Evolutionary conservation across 805 yeast genomes (phyloP).

Genomic region (Suhomyces sp.): DNA sequence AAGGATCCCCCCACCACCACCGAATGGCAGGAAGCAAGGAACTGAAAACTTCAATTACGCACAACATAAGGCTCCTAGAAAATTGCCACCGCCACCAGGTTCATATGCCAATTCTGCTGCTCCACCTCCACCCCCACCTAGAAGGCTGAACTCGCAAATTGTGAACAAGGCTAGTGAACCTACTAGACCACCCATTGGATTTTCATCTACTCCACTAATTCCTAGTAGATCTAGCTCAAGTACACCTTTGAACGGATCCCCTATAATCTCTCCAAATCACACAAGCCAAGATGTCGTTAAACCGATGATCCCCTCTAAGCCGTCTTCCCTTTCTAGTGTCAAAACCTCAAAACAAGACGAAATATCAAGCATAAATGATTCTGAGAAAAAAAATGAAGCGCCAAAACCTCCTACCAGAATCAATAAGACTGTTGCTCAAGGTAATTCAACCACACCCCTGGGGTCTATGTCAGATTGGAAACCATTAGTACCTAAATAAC

Average conservation of each 20-base stretch:
- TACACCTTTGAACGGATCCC: slow-evolving; percentile 18
- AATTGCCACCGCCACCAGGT: slow-evolving; percentile 10
- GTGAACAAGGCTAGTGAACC: slow-evolving; percentile 7
- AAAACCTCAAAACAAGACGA: slow-evolving; percentile 12
- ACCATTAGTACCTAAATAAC: slow-evolving; percentile 47
- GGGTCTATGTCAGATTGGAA: slow-evolving; percentile 47
- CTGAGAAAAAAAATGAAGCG: neutral
- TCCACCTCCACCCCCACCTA: slow-evolving; percentile 24
- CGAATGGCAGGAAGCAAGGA: slow-evolving; percentile 13
- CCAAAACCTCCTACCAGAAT: slow-evolving; percentile 9
- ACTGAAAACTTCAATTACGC: slow-evolving; percentile 1
- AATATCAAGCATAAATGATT: neutral
- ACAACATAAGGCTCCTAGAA: slow-evolving; percentile 4
- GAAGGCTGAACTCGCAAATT: slow-evolving; percentile 11
- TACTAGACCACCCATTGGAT: slow-evolving; percentile 29
- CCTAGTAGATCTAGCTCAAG: slow-evolving; percentile 34
- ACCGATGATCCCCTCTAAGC: slow-evolving; percentile 40
- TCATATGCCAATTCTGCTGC: slow-evolving; percentile 2
- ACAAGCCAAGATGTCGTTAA: slow-evolving; percentile 9
- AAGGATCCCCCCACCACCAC: slow-evolving; percentile 32
- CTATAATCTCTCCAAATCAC: slow-evolving; percentile 1
- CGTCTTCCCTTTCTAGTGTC: slow-evolving; percentile 23
- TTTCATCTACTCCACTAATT: slow-evolving; percentile 37
- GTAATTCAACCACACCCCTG: slow-evolving; percentile 2
- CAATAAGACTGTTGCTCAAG: neutral